Percentiles rank a stretch among this genome's conserved stretches.
These are phyloP conservation scores for Amylostereum chailletii DNA, from an alignment of 1,284 basidiomycete species.

Conservation along the genomic window DNA sequence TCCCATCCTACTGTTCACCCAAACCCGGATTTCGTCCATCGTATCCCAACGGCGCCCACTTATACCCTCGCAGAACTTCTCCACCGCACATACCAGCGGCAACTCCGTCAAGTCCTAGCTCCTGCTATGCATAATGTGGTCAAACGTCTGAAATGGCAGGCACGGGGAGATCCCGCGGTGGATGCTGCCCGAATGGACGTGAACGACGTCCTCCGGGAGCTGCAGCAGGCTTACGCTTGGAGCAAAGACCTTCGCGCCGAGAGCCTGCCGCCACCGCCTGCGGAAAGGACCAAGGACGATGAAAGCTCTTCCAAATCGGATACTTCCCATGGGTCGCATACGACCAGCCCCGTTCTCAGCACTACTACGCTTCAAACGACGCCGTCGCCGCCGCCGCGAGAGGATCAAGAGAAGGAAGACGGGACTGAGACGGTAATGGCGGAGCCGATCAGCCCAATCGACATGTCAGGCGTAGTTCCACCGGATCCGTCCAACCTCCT, in stretches of 20 bases:
- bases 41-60: constrained; percentile 34
- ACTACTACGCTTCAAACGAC: constrained; percentile 67
- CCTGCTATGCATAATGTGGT: constrained; percentile 64
- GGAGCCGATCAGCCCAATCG: constrained; percentile 6
- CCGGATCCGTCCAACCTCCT: constrained; percentile 51
- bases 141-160: constrained; percentile 50
- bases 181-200: constrained; percentile 43
- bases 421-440: constrained; percentile 20
- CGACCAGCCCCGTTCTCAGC: constrained; percentile 68
- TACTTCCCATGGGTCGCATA: constrained; percentile 30
- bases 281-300: constrained; percentile 28
- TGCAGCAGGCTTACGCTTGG: constrained; percentile 53
- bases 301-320: constrained; percentile 37
- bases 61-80: constrained; percentile 34
- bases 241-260: constrained; percentile 23
- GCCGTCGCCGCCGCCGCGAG: constrained; percentile 57
- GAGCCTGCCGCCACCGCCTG: constrained; percentile 20
- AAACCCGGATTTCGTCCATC: constrained; percentile 38
- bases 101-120: constrained; percentile 46
- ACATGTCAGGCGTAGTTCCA: constrained; percentile 32
- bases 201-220: constrained; percentile 48
- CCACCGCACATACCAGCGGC: constrained; percentile 44
- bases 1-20: constrained; percentile 28
- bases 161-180: constrained; percentile 33
- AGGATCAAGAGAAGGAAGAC: constrained; percentile 25